phyloP scores from a whole-genome alignment of 306 rosid species.

The Nissolia schottii region DNA sequence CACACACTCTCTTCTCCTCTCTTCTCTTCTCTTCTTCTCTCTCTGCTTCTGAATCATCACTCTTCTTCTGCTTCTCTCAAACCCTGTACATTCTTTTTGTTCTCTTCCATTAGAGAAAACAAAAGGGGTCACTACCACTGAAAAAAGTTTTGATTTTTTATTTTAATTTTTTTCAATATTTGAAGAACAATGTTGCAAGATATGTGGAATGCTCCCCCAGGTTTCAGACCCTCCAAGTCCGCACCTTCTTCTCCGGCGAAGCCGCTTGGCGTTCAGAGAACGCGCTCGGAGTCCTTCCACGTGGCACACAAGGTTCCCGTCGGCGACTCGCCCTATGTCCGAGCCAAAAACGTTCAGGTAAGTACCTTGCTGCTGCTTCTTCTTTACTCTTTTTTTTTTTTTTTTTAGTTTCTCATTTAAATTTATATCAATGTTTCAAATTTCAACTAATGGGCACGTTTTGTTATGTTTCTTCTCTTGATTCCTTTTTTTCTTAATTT shows the following conservation, averaged over 20 bases:
- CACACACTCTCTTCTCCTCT: conserved; percentile 6
- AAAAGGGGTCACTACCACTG: background rate
- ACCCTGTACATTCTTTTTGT: conserved; percentile 1
- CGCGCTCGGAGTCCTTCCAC: conserved; percentile 81
- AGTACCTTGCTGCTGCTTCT: background rate
- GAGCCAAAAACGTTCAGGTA: conserved; percentile 96
- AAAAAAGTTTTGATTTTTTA: background rate
- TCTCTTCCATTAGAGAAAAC: background rate
- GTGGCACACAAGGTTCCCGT: conserved; percentile 79
- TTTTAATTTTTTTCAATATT: background rate
- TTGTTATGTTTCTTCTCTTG: background rate
- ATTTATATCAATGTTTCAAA: background rate
- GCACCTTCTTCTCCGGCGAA: conserved; percentile 98
- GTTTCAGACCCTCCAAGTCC: conserved; percentile 88
- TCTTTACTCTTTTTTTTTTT: background rate
- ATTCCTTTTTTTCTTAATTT: background rate
- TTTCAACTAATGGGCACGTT: background rate
- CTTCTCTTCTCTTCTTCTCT: background rate
- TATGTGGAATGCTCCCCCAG: conserved; percentile 93
- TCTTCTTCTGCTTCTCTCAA: background rate
- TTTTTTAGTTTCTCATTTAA: background rate
- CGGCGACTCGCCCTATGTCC: conserved; percentile 88
- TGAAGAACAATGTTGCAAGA: conserved; percentile 73
- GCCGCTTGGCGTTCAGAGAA: conserved; percentile 64
- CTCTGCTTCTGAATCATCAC: no score